A percentile compares a stretch with the other conserved stretches of the same genome.
Evolutionary conservation across 495 filamentous ascomycete genomes (phyloP).

Genomic region (Penicillium diatomitis): DNA sequence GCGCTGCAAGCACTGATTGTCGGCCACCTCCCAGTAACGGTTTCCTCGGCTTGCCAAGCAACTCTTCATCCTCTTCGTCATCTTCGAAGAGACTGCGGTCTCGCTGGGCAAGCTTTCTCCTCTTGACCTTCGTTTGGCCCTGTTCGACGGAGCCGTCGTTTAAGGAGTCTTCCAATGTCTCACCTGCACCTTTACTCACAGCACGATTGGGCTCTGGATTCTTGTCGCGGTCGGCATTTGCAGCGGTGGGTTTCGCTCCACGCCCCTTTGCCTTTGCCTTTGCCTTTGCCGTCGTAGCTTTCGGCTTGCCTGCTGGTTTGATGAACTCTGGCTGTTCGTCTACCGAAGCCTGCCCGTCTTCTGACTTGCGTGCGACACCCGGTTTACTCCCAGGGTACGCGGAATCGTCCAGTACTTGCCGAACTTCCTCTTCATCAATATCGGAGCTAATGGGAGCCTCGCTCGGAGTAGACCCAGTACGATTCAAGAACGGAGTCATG

Average conservation of each 20-base stretch:
- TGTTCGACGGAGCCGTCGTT: conserved; percentile 15
- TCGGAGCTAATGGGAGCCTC: conserved; percentile 34
- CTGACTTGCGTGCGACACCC: neutral
- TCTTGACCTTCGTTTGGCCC: conserved; percentile 55
- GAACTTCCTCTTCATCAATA: conserved; percentile 21
- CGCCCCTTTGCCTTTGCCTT: neutral
- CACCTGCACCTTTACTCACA: neutral
- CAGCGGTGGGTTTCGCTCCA: neutral
- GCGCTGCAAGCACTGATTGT: conserved; percentile 7
- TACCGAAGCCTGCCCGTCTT: neutral
- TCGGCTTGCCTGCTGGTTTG: neutral
- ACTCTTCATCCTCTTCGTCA: conserved; percentile 48
- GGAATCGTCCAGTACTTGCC: neutral
- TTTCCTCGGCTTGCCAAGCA: conserved; percentile 25
- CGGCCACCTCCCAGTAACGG: conserved; percentile 15
- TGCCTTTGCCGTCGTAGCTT: no score
- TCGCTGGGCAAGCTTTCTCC: conserved; percentile 57
- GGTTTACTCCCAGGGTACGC: neutral
- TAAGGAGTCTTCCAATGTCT: conserved; percentile 1
- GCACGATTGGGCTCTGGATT: conserved; percentile 3
- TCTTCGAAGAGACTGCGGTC: conserved; percentile 69
- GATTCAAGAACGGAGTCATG: conserved; percentile 86
- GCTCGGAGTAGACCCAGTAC: conserved; percentile 46
- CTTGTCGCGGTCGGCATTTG: neutral
- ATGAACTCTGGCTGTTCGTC: neutral